Base-by-base conservation (phyloP, 768 basidiomycete species). In the Collybia mongolica region DNA sequence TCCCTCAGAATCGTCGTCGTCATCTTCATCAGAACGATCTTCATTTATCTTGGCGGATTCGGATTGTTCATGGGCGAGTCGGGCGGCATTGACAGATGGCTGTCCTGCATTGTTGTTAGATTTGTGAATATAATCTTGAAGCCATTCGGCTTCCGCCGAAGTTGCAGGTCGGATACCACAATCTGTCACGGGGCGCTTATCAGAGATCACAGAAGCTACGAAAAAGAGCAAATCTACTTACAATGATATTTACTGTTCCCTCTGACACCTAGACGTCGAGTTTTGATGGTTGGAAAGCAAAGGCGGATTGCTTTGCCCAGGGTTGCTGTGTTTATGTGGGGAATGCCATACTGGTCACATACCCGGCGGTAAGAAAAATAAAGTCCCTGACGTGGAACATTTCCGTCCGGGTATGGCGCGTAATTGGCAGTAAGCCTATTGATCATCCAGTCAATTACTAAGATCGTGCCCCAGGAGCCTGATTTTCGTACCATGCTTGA, bases 231-330 rank as follows among this genome's bases (percentile, higher is more conserved):
- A 54, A 52, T 43, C 58, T 62, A 56, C 86, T 57, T 57, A 93
- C 91, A 96, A 70, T 95, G 93, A 72, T 96, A 96, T 79, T 94
- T 95, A 74, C 90, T 92, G 75, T 96, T 94, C 44, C 93, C 93
- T 70, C 94, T 75, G 52, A 92, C 92, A 52, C 94, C 94, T 52
- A 97, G 71, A 51, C 94, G 87, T 58, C 94, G 79, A 44, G 94
- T 96, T 80, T 93, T 95, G 79, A 97, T 94, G 54, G 88, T 90
- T 43, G 91, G 91, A 72, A 93, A 97, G 67, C 92, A 94, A 48
- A 90, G 81, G 54, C 93, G 81, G 63, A 97, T 93, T 40, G 93
- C 93, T 69, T 97, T 97, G 54, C 94, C 94, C 60, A 97, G 79
- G 1, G 93, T 93, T 57, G 94, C 94, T 32, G 93, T 93, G 75